These are phyloP conservation scores for Quercus rubra DNA, from an alignment of 306 rosid species.

Conservation along the genomic window DNA sequence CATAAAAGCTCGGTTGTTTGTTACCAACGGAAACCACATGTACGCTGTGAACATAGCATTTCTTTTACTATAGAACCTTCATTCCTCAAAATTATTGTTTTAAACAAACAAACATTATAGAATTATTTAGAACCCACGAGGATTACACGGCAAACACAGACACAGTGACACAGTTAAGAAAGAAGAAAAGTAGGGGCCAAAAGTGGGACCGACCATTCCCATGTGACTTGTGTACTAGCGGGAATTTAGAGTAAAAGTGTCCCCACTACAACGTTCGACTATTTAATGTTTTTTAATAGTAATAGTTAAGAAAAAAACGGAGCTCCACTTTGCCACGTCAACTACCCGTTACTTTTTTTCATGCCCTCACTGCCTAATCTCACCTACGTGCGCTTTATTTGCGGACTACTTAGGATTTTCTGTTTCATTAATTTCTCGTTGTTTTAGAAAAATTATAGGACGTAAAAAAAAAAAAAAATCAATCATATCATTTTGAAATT, in stretches of 20 bases:
- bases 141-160: no score
- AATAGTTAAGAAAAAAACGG: not conserved
- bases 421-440: not conserved
- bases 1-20: not conserved
- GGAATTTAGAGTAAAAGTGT: slow-evolving; percentile 1
- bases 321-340: slow-evolving; percentile 20
- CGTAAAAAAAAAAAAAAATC: no score
- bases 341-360: slow-evolving; percentile 20
- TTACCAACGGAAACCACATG: not conserved
- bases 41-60: not conserved
- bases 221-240: slow-evolving; percentile 11
- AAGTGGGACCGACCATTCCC: slow-evolving; percentile 15
- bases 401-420: not conserved
- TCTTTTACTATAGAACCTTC: not conserved
- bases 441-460: no score
- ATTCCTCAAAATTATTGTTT: not conserved
- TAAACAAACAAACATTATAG: no score
- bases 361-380: not conserved
- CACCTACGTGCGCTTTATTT: slow-evolving; percentile 15
- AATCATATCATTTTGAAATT: no score
- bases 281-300: not conserved
- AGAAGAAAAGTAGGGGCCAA: not conserved
- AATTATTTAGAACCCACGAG: no score
- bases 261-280: slow-evolving; percentile 38
- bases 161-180: not conserved